phyloP scores from a whole-genome alignment of 179 eudicot genomes.

The Corrigiola litoralis region DNA sequence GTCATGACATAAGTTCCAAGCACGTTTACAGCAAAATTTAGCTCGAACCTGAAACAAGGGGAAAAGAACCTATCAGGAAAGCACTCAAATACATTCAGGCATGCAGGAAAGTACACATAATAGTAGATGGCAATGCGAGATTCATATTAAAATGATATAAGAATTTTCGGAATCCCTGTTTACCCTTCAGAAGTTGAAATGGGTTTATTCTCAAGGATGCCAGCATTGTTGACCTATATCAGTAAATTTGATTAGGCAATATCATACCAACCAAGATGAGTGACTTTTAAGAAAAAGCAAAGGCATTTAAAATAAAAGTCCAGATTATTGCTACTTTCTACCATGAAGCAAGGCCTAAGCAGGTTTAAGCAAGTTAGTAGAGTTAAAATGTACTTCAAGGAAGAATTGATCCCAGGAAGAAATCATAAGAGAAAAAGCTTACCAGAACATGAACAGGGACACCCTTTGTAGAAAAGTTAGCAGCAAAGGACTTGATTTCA shows the following conservation, averaged over 20 bases:
- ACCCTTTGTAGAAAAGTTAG: constrained; percentile 53
- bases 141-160: background rate
- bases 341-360: too few relatives aligned
- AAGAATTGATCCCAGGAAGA: too few relatives aligned
- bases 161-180: background rate
- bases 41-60: constrained; percentile 52
- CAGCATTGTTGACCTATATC: constrained; percentile 88
- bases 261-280: too few relatives aligned
- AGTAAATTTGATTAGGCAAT: constrained; percentile 6
- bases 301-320: too few relatives aligned
- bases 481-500: constrained; percentile 67
- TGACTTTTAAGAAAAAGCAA: too few relatives aligned
- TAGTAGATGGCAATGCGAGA: background rate
- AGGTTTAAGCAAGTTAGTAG: too few relatives aligned
- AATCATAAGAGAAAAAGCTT: constrained; percentile 18
- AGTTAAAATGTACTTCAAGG: too few relatives aligned
- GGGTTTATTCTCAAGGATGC: constrained; percentile 58
- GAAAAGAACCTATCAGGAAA: constrained; percentile 4
- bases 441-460: constrained; percentile 81
- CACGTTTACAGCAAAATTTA: constrained; percentile 87
- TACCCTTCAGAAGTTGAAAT: constrained; percentile 79
- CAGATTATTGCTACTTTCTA: too few relatives aligned
- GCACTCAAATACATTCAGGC: background rate
- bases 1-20: constrained; percentile 76
- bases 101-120: background rate